Evolutionary conservation across 257 asterid genomes (phyloP).

Genomic region (Solanum acaule): DNA sequence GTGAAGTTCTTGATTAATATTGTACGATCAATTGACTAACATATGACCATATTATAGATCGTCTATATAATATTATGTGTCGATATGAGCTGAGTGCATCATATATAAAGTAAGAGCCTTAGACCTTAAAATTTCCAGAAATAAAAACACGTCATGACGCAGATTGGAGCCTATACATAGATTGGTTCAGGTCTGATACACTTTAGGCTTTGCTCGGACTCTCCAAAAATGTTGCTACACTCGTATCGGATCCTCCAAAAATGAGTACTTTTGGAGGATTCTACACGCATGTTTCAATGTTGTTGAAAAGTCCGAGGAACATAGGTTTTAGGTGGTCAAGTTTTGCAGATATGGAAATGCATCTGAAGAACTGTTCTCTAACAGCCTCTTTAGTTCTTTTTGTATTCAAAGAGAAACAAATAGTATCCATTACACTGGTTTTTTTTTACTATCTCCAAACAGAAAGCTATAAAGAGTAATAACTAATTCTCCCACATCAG

Average conservation of each 20-base stretch:
- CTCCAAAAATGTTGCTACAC: not conserved
- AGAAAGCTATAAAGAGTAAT: not conserved
- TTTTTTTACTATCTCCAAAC: not conserved
- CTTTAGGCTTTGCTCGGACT: not conserved
- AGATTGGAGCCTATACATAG: not conserved
- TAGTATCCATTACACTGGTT: not conserved
- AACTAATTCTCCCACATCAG: not conserved
- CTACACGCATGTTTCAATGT: not conserved
- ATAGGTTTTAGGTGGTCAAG: not conserved
- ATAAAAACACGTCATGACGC: not conserved
- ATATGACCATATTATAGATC: not conserved
- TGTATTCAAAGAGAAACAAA: not conserved
- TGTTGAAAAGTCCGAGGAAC: not conserved
- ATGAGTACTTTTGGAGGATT: not conserved
- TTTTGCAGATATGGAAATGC: not conserved
- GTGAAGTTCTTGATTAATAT: not conserved
- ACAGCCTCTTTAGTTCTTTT: no score
- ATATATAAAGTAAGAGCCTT: not conserved
- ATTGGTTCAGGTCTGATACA: not conserved
- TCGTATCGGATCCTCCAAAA: not conserved
- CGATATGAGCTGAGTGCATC: not conserved
- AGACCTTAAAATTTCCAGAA: not conserved
- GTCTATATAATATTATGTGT: not conserved
- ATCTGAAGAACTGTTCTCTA: not conserved
- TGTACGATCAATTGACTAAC: not conserved